Evolutionary conservation across 2,329 filamentous ascomycete species (phyloP).

Genomic region (Microcyclosporella mali): DNA sequence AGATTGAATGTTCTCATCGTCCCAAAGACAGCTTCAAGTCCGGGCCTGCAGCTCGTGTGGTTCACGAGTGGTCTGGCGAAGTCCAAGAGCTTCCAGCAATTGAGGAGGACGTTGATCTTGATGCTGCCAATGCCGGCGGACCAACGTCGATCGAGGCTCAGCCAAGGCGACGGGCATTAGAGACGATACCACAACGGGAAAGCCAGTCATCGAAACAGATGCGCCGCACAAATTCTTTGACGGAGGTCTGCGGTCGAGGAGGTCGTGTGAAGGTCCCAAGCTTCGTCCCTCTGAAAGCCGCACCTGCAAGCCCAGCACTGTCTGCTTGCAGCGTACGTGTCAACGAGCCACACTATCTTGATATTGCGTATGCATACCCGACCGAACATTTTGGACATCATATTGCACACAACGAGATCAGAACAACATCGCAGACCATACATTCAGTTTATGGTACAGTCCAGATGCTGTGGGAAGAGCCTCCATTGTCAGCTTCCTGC

Average conservation of each 20-base stretch:
- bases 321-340: slow-evolving; percentile 20
- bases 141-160: not conserved
- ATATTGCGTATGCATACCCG: slow-evolving; percentile 16
- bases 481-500: slow-evolving; percentile 8
- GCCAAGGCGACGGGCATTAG: slow-evolving; percentile 8
- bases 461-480: slow-evolving; percentile 24
- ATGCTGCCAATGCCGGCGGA: not conserved
- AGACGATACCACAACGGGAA: slow-evolving; percentile 4
- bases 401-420: slow-evolving; percentile 1
- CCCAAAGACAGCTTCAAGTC: not conserved
- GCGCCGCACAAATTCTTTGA: slow-evolving; percentile 12
- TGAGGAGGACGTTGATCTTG: not conserved
- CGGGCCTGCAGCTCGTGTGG: not conserved
- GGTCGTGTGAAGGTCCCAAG: slow-evolving; percentile 9
- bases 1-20: too few species aligned
- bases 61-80: slow-evolving; percentile 5
- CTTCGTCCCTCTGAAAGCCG: slow-evolving; percentile 11
- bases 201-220: slow-evolving; percentile 4
- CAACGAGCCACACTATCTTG: slow-evolving; percentile 14
- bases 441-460: slow-evolving; percentile 18
- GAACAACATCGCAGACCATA: slow-evolving; percentile 21
- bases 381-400: not conserved
- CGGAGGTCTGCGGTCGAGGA: slow-evolving; percentile 11
- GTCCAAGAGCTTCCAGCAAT: slow-evolving; percentile 6
- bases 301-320: slow-evolving; percentile 16